Conservation (phyloP, 176 grass and related monocot species). For the Otatea glauca region DNA sequence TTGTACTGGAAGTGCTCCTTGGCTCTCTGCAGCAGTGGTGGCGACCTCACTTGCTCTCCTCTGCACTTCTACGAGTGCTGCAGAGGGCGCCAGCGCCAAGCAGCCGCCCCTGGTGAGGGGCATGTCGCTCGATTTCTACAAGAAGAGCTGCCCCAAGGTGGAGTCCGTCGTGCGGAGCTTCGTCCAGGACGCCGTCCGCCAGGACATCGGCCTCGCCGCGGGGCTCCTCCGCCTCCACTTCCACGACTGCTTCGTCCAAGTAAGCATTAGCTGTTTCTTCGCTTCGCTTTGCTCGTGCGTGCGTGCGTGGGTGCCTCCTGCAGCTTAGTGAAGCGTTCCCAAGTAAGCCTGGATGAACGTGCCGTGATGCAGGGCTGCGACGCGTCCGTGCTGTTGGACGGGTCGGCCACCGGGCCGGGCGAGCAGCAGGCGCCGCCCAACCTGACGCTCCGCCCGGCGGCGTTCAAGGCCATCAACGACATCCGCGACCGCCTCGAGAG, state of each 20-base stretch:
- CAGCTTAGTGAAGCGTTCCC: too few relatives aligned
- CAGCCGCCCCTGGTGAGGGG: constrained; percentile 40
- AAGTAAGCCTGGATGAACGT: too few relatives aligned
- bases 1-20: not conserved
- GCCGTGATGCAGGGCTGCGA: constrained; percentile 66
- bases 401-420: constrained; percentile 53
- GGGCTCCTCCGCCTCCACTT: constrained; percentile 80
- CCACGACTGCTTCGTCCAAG: constrained; percentile 91
- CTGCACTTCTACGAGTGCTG: not conserved
- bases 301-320: not conserved
- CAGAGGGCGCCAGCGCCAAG: not conserved
- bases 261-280: constrained; percentile 54
- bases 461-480: constrained; percentile 77
- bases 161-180: constrained; percentile 47
- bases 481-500: constrained; percentile 39
- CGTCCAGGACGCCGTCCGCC: constrained; percentile 43
- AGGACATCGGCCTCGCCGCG: constrained; percentile 60
- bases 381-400: constrained; percentile 66
- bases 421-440: constrained; percentile 77
- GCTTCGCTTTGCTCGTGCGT: constrained; percentile 30
- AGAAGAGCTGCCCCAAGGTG: constrained; percentile 46
- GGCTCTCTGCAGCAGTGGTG: not conserved
- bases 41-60: not conserved
- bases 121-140: constrained; percentile 64
- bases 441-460: constrained; percentile 57